A percentile compares a stretch with the other conserved stretches of the same genome.
Conservation (phyloP, 345 rosid species). For the Hibiscus tridactylites region DNA sequence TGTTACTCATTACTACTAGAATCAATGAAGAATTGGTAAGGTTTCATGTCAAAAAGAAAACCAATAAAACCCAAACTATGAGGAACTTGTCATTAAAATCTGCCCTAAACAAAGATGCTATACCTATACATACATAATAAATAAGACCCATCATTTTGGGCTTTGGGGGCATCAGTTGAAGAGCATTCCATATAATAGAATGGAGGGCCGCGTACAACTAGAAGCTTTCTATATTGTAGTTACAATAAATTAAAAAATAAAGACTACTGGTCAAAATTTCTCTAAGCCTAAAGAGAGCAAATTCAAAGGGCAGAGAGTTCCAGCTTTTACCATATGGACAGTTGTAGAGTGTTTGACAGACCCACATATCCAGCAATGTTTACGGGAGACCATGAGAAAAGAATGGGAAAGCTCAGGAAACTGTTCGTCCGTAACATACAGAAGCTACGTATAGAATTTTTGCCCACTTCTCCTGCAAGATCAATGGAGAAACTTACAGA, state of each 20-base stretch:
- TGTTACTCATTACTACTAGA: background rate
- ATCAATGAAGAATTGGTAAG: background rate
- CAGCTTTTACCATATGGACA: background rate
- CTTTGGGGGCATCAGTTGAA: background rate
- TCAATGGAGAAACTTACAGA: background rate
- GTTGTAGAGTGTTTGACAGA: background rate
- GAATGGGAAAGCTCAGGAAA: constrained; percentile 36
- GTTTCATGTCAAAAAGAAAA: background rate
- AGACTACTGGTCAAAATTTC: constrained; percentile 24
- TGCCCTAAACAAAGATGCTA: background rate
- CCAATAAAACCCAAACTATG: background rate
- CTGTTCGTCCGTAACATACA: constrained; percentile 79
- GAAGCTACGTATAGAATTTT: constrained; percentile 87
- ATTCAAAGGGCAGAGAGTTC: constrained; percentile 13
- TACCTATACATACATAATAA: constrained; percentile 20
- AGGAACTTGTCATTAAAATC: background rate
- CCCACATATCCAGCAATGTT: background rate
- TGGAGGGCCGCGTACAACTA: background rate
- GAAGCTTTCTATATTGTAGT: constrained; percentile 18
- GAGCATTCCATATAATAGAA: background rate
- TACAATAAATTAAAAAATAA: constrained; percentile 9
- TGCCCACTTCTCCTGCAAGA: constrained; percentile 85
- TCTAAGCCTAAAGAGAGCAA: constrained; percentile 15
- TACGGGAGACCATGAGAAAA: background rate
- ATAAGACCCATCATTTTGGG: constrained; percentile 1